Evolutionary conservation across 192 early-diverging fungal genomes (phyloP).

Genomic region (Obelidium mucronatum): DNA sequence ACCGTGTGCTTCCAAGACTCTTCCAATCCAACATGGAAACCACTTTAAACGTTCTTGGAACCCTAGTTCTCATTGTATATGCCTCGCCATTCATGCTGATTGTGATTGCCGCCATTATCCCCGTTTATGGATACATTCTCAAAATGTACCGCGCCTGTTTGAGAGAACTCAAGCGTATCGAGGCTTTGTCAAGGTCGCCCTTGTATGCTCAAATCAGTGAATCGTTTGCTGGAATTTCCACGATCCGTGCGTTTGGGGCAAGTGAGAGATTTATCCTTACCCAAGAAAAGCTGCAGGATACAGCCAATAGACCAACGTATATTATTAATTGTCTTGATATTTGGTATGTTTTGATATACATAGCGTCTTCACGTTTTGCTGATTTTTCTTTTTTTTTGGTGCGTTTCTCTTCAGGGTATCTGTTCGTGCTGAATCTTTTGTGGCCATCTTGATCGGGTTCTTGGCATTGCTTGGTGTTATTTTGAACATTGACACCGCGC

Average conservation of each 20-base stretch:
- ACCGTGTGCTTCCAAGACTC: conserved; percentile 55
- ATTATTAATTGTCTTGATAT: conserved; percentile 80
- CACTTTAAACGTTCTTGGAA: neutral
- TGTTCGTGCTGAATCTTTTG: conserved; percentile 27
- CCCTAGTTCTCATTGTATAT: neutral
- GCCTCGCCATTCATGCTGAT: conserved; percentile 9
- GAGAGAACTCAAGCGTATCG: conserved; percentile 44
- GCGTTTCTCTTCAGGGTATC: neutral
- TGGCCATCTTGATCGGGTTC: conserved; percentile 10
- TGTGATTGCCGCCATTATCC: neutral
- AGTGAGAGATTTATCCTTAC: conserved; percentile 56
- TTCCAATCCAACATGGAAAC: conserved; percentile 39
- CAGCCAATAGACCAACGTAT: conserved; percentile 51
- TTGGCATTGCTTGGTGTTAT: conserved; percentile 25
- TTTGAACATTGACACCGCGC: neutral
- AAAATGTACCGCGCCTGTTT: conserved; percentile 37
- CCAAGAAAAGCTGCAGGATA: conserved; percentile 43
- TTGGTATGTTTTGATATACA: no score
- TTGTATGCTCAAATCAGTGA: conserved; percentile 44
- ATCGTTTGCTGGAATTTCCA: conserved; percentile 44
- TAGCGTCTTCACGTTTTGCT: no score
- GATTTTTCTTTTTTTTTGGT: no score
- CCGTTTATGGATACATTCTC: conserved; percentile 2
- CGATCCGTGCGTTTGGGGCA: conserved; percentile 37
- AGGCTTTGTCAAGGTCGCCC: conserved; percentile 39